Evolutionary conservation across 345 rosid genomes (phyloP).

Genomic region (Arabidopsis thaliana): DNA sequence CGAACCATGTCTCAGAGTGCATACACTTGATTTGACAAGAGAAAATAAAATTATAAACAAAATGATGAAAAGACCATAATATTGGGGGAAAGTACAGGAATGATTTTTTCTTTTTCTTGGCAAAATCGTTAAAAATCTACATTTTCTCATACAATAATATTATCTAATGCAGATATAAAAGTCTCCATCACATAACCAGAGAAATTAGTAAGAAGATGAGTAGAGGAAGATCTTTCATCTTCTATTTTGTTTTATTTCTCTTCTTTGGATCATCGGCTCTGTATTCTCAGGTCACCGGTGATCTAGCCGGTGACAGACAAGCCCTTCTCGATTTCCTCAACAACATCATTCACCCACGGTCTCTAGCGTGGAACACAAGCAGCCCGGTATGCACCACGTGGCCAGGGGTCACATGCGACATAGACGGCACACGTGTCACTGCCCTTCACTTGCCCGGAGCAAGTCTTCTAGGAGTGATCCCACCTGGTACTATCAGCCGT

Average conservation of each 20-base stretch:
- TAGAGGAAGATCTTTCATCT: constrained; percentile 21
- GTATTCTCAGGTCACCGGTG: constrained; percentile 46
- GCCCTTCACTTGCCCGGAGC: constrained; percentile 71
- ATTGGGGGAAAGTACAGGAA: background rate
- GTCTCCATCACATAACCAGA: constrained; percentile 2
- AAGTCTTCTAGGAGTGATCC: constrained; percentile 65
- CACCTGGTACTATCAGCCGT: constrained; percentile 73
- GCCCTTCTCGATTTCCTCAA: constrained; percentile 76
- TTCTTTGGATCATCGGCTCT: constrained; percentile 24
- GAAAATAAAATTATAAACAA: background rate
- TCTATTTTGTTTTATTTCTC: constrained; percentile 23
- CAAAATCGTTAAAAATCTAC: background rate
- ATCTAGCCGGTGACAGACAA: constrained; percentile 65
- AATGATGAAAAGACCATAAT: background rate
- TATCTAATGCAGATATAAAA: constrained; percentile 35
- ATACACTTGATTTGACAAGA: constrained; percentile 4
- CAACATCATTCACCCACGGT: constrained; percentile 55
- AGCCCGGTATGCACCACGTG: constrained; percentile 63
- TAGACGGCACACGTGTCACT: constrained; percentile 64
- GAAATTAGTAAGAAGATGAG: constrained; percentile 16
- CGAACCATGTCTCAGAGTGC: constrained; percentile 7
- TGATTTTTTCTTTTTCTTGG: background rate
- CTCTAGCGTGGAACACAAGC: constrained; percentile 65
- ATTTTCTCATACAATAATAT: constrained; percentile 7
- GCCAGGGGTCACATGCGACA: constrained; percentile 75